A percentile compares a stretch with the other conserved stretches of the same genome.
phyloP scores from a whole-genome alignment of 495 filamentous ascomycete species.

The Aspergillus diversus region DNA sequence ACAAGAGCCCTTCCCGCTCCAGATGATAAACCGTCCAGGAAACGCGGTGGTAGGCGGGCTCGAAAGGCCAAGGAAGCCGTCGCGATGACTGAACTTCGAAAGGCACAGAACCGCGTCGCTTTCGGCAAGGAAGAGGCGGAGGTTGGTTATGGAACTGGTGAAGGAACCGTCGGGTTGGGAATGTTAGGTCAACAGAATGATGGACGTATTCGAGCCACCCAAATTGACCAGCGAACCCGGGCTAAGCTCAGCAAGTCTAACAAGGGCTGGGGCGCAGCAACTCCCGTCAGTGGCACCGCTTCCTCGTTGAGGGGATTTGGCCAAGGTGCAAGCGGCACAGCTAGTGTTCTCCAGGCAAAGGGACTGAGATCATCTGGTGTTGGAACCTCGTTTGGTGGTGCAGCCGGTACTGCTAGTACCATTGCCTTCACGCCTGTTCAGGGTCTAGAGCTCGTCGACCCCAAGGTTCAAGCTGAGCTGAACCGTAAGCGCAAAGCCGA shows the following conservation, averaged over 20 bases:
- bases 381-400: constrained; percentile 61
- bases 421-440: constrained; percentile 94
- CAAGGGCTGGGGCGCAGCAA: constrained; percentile 88
- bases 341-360: constrained; percentile 68
- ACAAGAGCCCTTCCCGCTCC: constrained; percentile 87
- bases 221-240: constrained; percentile 91
- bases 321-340: constrained; percentile 60
- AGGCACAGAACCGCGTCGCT: constrained; percentile 93
- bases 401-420: constrained; percentile 77
- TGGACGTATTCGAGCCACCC: constrained; percentile 80
- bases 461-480: constrained; percentile 80
- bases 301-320: constrained; percentile 81
- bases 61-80: constrained; percentile 96
- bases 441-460: constrained; percentile 93
- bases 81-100: constrained; percentile 95
- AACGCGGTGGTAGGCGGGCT: constrained; percentile 89
- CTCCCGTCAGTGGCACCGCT: constrained; percentile 64
- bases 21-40: constrained; percentile 92
- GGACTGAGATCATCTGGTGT: constrained; percentile 79
- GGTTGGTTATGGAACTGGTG: constrained; percentile 87
- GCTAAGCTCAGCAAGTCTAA: constrained; percentile 94
- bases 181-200: constrained; percentile 92
- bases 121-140: constrained; percentile 97
- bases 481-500: constrained; percentile 89
- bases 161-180: constrained; percentile 84